phyloP scores from a whole-genome alignment of 768 basidiomycete genomes.

The Grammothele lineata region DNA sequence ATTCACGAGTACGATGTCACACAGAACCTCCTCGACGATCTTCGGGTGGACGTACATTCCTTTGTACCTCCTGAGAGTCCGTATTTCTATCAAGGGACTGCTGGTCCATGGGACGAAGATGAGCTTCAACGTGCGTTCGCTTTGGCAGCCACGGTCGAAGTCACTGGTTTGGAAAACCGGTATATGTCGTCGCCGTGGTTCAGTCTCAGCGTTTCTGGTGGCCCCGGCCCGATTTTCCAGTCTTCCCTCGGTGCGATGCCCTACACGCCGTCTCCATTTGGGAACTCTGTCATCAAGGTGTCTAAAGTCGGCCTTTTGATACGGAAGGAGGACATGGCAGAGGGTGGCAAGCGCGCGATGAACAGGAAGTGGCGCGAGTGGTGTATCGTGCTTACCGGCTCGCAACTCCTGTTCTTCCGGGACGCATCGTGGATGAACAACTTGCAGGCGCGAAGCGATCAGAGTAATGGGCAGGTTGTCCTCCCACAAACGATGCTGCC shows the following conservation, averaged over 20 bases:
- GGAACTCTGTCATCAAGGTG: slow-evolving; percentile 52
- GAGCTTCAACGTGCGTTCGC: slow-evolving; percentile 64
- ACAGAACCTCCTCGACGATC: slow-evolving; percentile 64
- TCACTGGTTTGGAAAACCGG: slow-evolving; percentile 39
- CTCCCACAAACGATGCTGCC: slow-evolving; percentile 42
- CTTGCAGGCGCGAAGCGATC: slow-evolving; percentile 40
- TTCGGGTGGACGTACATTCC: slow-evolving; percentile 62
- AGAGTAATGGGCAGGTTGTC: slow-evolving; percentile 28
- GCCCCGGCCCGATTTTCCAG: slow-evolving; percentile 26
- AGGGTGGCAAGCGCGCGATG: slow-evolving; percentile 70
- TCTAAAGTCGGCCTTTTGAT: slow-evolving; percentile 78
- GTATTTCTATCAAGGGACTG: slow-evolving; percentile 62
- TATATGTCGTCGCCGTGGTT: slow-evolving; percentile 41
- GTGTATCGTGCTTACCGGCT: slow-evolving; percentile 82
- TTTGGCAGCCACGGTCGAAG: slow-evolving; percentile 52
- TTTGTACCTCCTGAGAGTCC: slow-evolving; percentile 60
- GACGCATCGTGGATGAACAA: slow-evolving; percentile 55
- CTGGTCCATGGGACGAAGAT: slow-evolving; percentile 62
- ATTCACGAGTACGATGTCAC: slow-evolving; percentile 12
- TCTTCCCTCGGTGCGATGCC: slow-evolving; percentile 24
- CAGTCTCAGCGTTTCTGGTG: slow-evolving; percentile 34
- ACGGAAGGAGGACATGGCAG: slow-evolving; percentile 75
- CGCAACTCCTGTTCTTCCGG: slow-evolving; percentile 88
- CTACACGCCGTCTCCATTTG: slow-evolving; percentile 7
- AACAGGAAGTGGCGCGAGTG: slow-evolving; percentile 88